Evolutionary conservation across 2,329 filamentous ascomycete genomes (phyloP).

Genomic region (Trichophyton schoenleinii): DNA sequence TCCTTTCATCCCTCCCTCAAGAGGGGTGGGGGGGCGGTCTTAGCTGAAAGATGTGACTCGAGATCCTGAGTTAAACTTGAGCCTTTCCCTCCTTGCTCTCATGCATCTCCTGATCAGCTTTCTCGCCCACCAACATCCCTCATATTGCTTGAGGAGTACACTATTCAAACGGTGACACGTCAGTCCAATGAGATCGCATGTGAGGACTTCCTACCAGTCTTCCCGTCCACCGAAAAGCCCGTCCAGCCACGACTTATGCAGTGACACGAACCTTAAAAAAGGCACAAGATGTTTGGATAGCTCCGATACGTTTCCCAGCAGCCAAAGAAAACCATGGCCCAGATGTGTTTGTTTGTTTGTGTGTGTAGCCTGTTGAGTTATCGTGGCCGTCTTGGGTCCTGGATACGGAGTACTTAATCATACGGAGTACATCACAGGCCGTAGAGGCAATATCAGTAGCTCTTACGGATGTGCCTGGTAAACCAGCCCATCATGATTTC

Average conservation of each 20-base stretch:
- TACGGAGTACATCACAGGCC: neutral
- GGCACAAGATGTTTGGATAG: neutral
- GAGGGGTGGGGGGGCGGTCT: neutral
- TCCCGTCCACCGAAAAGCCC: neutral
- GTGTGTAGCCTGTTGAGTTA: neutral
- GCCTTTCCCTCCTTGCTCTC: neutral
- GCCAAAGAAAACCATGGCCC: neutral
- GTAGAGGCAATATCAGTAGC: neutral
- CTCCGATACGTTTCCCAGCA: neutral
- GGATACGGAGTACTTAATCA: too few species aligned
- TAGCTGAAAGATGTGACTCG: neutral
- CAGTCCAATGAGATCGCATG: conserved; percentile 2
- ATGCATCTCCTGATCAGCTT: neutral
- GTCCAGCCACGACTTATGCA: conserved; percentile 2
- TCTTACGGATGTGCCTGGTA: neutral
- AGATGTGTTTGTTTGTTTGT: neutral
- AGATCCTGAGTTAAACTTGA: neutral
- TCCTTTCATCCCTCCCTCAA: neutral
- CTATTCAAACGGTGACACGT: conserved; percentile 5
- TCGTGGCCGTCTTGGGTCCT: neutral
- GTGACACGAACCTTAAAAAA: neutral
- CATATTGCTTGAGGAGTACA: neutral
- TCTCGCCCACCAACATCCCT: neutral
- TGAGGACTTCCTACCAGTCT: neutral
- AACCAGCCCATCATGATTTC: neutral